Base-by-base conservation (phyloP, 1,284 basidiomycete genomes). In the Ceratobasidium sp. region DNA sequence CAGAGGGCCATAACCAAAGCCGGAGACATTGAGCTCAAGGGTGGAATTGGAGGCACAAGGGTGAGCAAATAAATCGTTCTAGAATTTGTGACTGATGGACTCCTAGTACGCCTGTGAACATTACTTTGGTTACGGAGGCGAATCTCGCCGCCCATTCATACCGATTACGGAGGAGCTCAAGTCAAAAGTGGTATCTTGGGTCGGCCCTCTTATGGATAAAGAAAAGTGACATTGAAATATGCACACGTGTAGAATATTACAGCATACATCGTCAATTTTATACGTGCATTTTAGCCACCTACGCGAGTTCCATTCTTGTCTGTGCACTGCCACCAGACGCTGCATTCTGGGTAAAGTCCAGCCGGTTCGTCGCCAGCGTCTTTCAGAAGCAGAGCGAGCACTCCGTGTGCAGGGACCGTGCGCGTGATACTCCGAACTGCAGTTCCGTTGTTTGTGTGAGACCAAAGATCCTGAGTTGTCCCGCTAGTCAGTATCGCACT, bases 301-400 rank as follows among this genome's bases (percentile, higher is more conserved):
- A 77, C 74, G 8, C 67, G 74, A 16, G 76, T 77, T 23, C 78
- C 78, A 62, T 78, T 77, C 72, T 75, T 70, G 52, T 73, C 73
- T 5, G 74, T 76, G 69, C 78, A 79, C 61, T 76, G 75, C 26
- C 71, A 76, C 76, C 74, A 76, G 3, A 77, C 75, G 14, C 74
- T 75, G 62, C 79, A 78, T 26, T 70, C 65, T 1, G 78, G 78
- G 39, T 48, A 79, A 2, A 81, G 79, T 1, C 84, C 87, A 32
- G 77, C 82, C 6, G 89, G 90, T 77, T 91, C 90, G 72, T 90
- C 81, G 0, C 88, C 89, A 2, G 84, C 87, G 76, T 91, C 90
- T 72, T 83, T 84, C 58, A 91, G 79, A 46, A 91, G 80, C 21
- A 91, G 77, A 18, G 89, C 89, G 34, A 88, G 85, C n/a, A 90